Evolutionary conservation across 164 flowering plant species (phyloP), one percentile per base, ranked within the genome.

Genomic region (Tetracentron sinense): DNA sequence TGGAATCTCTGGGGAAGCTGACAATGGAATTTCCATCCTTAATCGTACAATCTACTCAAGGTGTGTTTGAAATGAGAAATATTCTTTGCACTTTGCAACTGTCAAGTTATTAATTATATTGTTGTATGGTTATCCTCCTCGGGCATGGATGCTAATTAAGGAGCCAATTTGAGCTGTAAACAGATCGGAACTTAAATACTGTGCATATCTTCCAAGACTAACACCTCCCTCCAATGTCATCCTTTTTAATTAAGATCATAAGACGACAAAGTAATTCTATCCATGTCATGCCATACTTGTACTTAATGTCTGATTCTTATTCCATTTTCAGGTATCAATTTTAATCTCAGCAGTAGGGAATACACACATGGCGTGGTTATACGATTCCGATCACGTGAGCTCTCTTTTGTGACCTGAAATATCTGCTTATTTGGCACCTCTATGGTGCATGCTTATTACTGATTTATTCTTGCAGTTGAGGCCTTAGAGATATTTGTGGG

Each of bases 31-130:
- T 72, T 68, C 90, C 86, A 29, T 85, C 87, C 60, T 75, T 86
- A 68, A 79, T 90, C 58, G 95, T 90, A 69, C 98, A 92, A 74
- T 72, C 78, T 51, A 84, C 96, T 51, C 86, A 79, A 82, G 98
- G 96, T 92, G 35, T 57, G 55, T 42, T 44, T 56, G 19, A 33
- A 19, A 35, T 27, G 7, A 20, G 50, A 55, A 21, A 51, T 31
- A 20, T 35, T 30, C 12, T 26, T 22, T 30, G 14, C 52, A 23
- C 14, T 8, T 38, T 38, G 14, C 1, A 16, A 38, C 44, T 1
- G 8, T 10, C 33, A n/a, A n/a, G n/a, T n/a, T n/a, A n/a, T n/a
- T n/a, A n/a, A n/a, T n/a, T n/a, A n/a, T n/a, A n/a, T n/a, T n/a
- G n/a, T n/a, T n/a, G n/a, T n/a, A n/a, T n/a, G n/a, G n/a, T n/a